Evolutionary conservation across 2,329 filamentous ascomycete genomes (phyloP).

Genomic region (Mariannaea elegans): DNA sequence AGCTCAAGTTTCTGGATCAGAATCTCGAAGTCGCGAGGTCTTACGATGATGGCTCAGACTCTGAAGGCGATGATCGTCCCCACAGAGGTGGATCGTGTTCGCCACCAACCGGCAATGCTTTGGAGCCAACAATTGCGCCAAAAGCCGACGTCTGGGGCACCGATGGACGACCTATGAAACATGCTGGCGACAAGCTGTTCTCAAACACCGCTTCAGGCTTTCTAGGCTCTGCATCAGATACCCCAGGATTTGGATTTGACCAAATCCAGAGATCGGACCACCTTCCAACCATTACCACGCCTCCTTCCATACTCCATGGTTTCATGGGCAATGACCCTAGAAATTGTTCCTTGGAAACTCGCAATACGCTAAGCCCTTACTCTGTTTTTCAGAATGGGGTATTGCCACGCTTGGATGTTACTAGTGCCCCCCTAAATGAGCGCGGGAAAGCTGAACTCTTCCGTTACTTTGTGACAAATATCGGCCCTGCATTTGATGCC

Average conservation of each 20-base stretch:
- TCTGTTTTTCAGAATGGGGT: constrained; percentile 3
- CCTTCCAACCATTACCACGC: neutral
- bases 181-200: neutral
- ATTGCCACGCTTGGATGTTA: neutral
- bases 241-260: neutral
- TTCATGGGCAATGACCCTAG: neutral
- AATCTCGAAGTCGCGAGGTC: constrained; percentile 23
- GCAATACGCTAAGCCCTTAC: constrained; percentile 12
- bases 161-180: constrained; percentile 6
- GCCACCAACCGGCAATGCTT: neutral
- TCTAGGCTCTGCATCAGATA: neutral
- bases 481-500: constrained; percentile 28
- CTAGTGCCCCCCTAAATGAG: constrained; percentile 17
- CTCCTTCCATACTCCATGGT: neutral
- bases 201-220: neutral
- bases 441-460: constrained; percentile 21
- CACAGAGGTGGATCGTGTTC: neutral
- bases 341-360: constrained; percentile 4
- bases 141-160: constrained; percentile 3
- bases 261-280: neutral
- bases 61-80: constrained; percentile 10
- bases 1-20: constrained; percentile 31
- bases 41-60: constrained; percentile 20
- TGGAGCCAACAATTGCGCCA: neutral
- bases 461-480: constrained; percentile 25